Evolutionary conservation across 179 eudicot genomes (phyloP), one percentile per base, ranked within the genome.

Genomic region (Silene coronaria): DNA sequence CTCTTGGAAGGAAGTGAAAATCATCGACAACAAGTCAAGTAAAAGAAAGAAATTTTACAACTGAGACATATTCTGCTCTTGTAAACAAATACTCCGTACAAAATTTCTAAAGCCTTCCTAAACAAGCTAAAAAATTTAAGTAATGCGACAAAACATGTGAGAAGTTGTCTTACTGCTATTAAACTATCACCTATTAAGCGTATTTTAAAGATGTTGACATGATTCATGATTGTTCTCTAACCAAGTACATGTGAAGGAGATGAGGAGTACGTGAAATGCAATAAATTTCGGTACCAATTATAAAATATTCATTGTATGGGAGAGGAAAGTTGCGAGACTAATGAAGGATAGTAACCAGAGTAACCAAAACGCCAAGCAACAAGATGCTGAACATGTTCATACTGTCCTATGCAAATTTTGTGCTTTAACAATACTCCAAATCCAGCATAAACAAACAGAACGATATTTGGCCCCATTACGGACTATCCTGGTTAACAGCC

Each of bases 381-480:
- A 58, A 76, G 67, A 67, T 59, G 55, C 75, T 62, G 27, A 53
- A 53, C 73, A 53, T 62, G 34, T 67, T 73, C 58, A 67, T 73
- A 73, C 62, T 8, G 60, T 68, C 57, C 71, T 67, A 68, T 38
- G 13, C 23, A 34, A 53, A 68, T 67, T 22, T 72, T 63, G 61
- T 22, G 34, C 64, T 11, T 36, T 3, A 28, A 21, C 63, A 27
- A 26, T 71, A 34, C 55, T 45, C 57, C 23, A 42, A 36, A 28
- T 53, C 58, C 21, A 9, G 5, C 24, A 24, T 12, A 21, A 57
- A 46, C 45, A 61, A 74, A 72, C 22, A 27, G 19, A 46, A 17
- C 34, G 7, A 57, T 8, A 24, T 28, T 55, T 22, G 75, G 80
- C 16, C 61, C 71, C 74, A 22, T 71, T 75, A 67, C 13, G 16